Conservation (phyloP, 345 rosid genomes). For the Mangifera indica region DNA sequence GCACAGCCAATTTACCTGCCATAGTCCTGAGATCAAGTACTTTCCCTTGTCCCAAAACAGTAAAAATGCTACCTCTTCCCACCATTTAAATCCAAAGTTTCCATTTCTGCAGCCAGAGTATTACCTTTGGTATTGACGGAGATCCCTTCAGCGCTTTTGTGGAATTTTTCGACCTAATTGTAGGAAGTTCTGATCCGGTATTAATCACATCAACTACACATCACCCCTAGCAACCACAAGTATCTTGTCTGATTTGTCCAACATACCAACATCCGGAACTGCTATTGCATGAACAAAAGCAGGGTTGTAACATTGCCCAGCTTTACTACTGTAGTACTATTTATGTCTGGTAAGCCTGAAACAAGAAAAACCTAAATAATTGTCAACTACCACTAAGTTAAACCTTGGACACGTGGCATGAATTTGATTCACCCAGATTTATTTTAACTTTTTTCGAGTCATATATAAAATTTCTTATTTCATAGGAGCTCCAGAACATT, state of each 20-base stretch:
- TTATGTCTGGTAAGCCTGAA: slow-evolving; percentile 50
- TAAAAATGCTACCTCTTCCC: slow-evolving; percentile 61
- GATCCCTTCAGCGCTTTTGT: slow-evolving; percentile 54
- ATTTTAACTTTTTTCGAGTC: background rate
- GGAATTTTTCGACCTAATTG: slow-evolving; percentile 34
- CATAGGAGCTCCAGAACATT: background rate
- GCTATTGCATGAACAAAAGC: slow-evolving; percentile 83
- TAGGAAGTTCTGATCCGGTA: slow-evolving; percentile 59
- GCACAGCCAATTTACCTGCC: slow-evolving; percentile 95
- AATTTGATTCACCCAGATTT: background rate
- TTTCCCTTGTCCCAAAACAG: slow-evolving; percentile 69
- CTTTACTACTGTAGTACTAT: slow-evolving; percentile 26
- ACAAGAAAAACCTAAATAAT: slow-evolving; percentile 1
- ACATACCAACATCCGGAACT: slow-evolving; percentile 73
- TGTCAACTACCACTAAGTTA: background rate
- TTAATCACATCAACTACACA: slow-evolving; percentile 62
- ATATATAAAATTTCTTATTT: background rate
- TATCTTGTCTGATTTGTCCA: slow-evolving; percentile 57
- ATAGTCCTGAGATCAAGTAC: slow-evolving; percentile 67
- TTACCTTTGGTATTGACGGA: slow-evolving; percentile 40
- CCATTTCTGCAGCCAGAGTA: slow-evolving; percentile 19
- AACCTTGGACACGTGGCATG: background rate
- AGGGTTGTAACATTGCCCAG: slow-evolving; percentile 76
- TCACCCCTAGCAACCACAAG: slow-evolving; percentile 85
- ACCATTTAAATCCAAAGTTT: slow-evolving; percentile 25